Evolutionary conservation across 2,329 filamentous ascomycete genomes (phyloP), one percentile per base, ranked within the genome.

Genomic region (Mariannaea sp.): DNA sequence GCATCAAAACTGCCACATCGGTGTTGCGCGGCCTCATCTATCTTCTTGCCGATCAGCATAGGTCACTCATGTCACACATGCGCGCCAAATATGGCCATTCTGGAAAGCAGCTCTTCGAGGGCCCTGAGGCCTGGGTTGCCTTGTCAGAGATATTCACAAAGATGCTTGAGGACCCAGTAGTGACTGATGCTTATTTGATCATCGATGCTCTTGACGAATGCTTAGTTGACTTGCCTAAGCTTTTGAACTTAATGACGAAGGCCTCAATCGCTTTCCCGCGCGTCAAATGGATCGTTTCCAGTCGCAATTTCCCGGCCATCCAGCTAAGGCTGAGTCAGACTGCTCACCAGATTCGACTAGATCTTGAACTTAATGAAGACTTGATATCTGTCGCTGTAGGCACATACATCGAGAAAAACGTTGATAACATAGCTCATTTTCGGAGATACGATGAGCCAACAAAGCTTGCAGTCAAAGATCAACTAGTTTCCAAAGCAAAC

Each of bases 171-270:
- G 41, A 44, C 5, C 19, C 29, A 1, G 16, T 7, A 7, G 26
- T 19, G 3, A 13, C 16, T 16, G 17, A 3, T 9, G 26, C 17
- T 0, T 12, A 10, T 9, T 4, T 44, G 26, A 10, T 44, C 24
- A 30, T 44, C 22, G 41, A 44, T 22, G 41, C 41, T 9, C 24
- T 44, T 16, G 29, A 44, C 8, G 29, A 44, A 14, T 44, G 41
- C 13, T 20, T 20, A 6, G 4, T 13, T 6, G 19, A n/a, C 3
- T 20, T 32, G 2, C 13, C 14, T 19, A 20, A 9, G 2, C 41
- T 44, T 14, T n/a, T 44, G 7, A 13, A 24, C 2, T 32, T 44
- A 3, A 24, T 44, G 12, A 22, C 24, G 27, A 22, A 17, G 14
- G 24, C 26, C 2, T 24, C 29, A 1, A n/a, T 13, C 20, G 27